These are phyloP conservation scores for Dothistroma pini DNA, from an alignment of 2,329 filamentous ascomycete genomes.

Conservation along the genomic window DNA sequence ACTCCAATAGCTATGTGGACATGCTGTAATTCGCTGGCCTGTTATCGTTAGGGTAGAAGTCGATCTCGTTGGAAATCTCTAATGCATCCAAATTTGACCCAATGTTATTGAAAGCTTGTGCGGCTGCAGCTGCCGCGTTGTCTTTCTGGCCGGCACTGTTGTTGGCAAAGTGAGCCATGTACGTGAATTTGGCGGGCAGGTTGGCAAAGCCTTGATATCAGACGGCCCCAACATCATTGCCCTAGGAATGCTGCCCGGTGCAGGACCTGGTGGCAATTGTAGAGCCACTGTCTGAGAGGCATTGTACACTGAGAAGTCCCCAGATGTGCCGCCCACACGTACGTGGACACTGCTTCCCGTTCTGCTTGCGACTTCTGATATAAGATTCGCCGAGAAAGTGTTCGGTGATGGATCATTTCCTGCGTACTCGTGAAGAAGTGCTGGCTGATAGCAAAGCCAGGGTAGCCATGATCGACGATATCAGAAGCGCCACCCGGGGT, in stretches of 20 bases:
- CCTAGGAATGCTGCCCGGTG: conserved; percentile 7
- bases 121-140: conserved; percentile 10
- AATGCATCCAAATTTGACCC: conserved; percentile 13
- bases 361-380: conserved; percentile 8
- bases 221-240: conserved; percentile 11
- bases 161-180: conserved; percentile 13
- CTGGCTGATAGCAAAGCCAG: conserved; percentile 10
- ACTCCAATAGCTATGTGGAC: conserved; percentile 9
- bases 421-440: conserved; percentile 19
- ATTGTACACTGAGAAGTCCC: conserved; percentile 11
- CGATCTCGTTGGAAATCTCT: conserved; percentile 17
- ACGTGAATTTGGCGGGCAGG: conserved; percentile 12
- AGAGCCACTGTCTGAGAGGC: conserved; percentile 8
- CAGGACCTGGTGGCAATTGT: not conserved
- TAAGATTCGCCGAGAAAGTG: conserved; percentile 15
- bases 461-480: conserved; percentile 7
- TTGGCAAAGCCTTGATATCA: conserved; percentile 16
- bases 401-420: conserved; percentile 16
- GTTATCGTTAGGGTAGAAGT: conserved; percentile 10
- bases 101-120: conserved; percentile 14
- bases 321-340: conserved; percentile 16
- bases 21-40: conserved; percentile 7
- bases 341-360: conserved; percentile 13
- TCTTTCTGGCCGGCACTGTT: conserved; percentile 4
- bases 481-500: conserved; percentile 7